Evolutionary conservation across 495 filamentous ascomycete genomes (phyloP).

Genomic region (Tirmania nivea): DNA sequence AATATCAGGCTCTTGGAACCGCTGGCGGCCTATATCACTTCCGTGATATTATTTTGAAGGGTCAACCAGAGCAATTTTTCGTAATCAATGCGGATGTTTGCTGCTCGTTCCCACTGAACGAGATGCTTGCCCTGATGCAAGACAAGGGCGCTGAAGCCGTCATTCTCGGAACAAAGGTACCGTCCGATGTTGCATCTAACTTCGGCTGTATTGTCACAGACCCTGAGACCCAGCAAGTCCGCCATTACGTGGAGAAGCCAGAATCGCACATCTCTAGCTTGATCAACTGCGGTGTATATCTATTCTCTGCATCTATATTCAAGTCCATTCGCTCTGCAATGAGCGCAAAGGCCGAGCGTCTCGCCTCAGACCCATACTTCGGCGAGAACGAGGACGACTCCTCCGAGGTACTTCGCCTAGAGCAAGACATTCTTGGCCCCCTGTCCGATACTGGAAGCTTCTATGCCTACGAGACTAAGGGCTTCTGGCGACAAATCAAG

Average conservation of each 20-base stretch:
- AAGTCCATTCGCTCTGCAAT: conserved; percentile 86
- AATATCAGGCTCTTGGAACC: conserved; percentile 92
- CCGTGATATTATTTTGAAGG: conserved; percentile 95
- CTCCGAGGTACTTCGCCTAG: conserved; percentile 76
- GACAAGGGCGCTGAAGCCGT: conserved; percentile 95
- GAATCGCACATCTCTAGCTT: conserved; percentile 96
- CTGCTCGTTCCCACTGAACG: conserved; percentile 90
- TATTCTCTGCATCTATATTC: conserved; percentile 91
- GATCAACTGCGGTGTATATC: conserved; percentile 98
- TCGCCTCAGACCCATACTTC: conserved; percentile 83
- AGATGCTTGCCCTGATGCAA: conserved; percentile 56
- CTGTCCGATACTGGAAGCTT: conserved; percentile 95
- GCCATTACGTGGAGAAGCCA: conserved; percentile 99
- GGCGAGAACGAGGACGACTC: conserved; percentile 69
- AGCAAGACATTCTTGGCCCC: conserved; percentile 93
- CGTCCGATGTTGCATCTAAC: conserved; percentile 79
- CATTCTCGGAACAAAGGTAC: conserved; percentile 81
- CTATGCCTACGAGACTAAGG: conserved; percentile 95
- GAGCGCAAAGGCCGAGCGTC: conserved; percentile 78
- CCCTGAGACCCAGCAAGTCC: conserved; percentile 78
- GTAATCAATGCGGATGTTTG: conserved; percentile 97
- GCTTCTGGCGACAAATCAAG: conserved; percentile 99
- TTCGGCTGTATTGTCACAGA: conserved; percentile 98
- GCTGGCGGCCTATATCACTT: conserved; percentile 98
- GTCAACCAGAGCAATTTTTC: conserved; percentile 81